Conservation (phyloP, 106 monocot genomes). For the Dendrobium chrysotoxum region DNA sequence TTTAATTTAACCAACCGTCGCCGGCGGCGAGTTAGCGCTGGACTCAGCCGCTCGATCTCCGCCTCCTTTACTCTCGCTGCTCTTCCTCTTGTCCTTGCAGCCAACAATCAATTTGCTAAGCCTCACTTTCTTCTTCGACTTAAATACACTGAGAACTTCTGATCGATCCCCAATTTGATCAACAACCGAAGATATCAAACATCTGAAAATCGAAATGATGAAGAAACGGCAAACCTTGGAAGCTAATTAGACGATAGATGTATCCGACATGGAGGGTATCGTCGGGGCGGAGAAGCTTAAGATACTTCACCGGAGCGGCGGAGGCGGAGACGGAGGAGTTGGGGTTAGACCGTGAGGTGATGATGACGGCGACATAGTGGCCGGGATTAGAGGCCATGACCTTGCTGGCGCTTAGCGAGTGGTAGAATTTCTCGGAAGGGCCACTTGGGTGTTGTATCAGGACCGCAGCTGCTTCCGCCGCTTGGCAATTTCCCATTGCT, state of each 20-base stretch:
- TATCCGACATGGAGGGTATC: slow-evolving; percentile 43
- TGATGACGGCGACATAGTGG: slow-evolving; percentile 44
- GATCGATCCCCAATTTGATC: not conserved
- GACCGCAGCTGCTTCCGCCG: slow-evolving; percentile 38
- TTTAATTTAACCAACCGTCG: not conserved
- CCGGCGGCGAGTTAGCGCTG: not conserved
- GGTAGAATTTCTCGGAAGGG: slow-evolving; percentile 37
- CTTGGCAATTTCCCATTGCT: slow-evolving; percentile 65
- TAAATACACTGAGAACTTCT: not conserved
- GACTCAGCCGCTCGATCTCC: not conserved
- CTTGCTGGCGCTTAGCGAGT: slow-evolving; percentile 40
- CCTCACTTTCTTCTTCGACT: not conserved
- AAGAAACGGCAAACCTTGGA: slow-evolving; percentile 24
- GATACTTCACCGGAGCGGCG: slow-evolving; percentile 26
- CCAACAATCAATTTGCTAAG: not conserved
- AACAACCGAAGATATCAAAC: not conserved
- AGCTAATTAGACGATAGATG: slow-evolving; percentile 49
- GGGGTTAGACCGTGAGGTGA: not conserved
- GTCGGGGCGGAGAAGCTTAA: slow-evolving; percentile 44
- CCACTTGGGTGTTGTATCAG: slow-evolving; percentile 55
- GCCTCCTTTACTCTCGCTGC: not conserved
- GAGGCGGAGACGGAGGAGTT: slow-evolving; percentile 29
- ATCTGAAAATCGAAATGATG: not conserved
- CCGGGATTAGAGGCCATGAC: slow-evolving; percentile 60
- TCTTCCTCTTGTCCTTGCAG: not conserved